phyloP scores from a whole-genome alignment of 2,329 filamentous ascomycete genomes.

The Ceratocystis cubensis region DNA sequence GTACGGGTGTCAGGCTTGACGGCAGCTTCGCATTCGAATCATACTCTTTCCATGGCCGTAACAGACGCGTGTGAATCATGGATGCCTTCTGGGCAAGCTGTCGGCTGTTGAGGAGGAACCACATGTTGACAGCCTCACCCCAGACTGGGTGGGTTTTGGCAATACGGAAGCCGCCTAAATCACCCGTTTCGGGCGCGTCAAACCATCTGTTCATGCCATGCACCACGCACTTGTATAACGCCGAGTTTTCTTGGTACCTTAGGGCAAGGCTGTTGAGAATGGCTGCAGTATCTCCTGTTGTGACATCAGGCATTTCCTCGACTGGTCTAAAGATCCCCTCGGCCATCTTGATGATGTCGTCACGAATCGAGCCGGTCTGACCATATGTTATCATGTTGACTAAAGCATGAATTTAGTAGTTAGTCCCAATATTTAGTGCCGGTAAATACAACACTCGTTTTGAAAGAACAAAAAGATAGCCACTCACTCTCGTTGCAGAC shows the following conservation, averaged over 20 bases:
- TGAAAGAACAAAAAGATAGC: not conserved
- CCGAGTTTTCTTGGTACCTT: conserved; percentile 7
- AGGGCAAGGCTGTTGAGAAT: conserved; percentile 4
- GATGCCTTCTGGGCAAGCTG: not conserved
- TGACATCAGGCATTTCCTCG: not conserved
- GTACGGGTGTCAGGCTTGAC: not conserved
- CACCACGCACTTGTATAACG: not conserved
- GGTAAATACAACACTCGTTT: too few species aligned
- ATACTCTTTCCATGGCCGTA: not conserved
- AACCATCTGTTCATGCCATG: conserved; percentile 9
- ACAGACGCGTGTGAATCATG: not conserved
- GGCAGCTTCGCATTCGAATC: conserved; percentile 1
- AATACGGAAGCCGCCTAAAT: not conserved
- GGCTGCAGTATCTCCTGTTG: not conserved
- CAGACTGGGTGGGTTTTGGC: not conserved
- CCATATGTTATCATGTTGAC: not conserved
- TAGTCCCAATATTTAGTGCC: too few species aligned
- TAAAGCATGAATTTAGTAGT: not conserved
- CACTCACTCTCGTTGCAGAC: conserved; percentile 7
- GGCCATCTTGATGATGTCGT: conserved; percentile 8
- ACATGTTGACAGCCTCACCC: conserved; percentile 4
- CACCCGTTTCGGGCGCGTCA: not conserved
- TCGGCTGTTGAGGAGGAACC: conserved; percentile 5
- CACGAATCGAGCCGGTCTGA: not conserved
- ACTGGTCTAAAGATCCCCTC: not conserved